These are phyloP conservation scores for Chrysosporium keratinophilum DNA, from an alignment of 2,329 filamentous ascomycete species.

Conservation along the genomic window DNA sequence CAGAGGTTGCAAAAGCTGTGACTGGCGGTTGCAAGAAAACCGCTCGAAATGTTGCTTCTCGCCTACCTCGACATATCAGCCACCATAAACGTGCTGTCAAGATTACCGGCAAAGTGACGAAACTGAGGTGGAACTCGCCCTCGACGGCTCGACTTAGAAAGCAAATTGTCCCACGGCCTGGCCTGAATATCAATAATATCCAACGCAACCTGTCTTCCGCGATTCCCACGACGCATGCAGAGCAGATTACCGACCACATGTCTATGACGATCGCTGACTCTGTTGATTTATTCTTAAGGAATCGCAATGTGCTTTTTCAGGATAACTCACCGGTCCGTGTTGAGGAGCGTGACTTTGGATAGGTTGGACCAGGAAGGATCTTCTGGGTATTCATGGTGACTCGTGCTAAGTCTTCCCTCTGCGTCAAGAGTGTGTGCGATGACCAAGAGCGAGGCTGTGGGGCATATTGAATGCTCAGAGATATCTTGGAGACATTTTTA, in stretches of 20 bases:
- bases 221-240: not conserved
- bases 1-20: constrained; percentile 22
- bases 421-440: not conserved
- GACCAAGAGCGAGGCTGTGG: not conserved
- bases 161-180: not conserved
- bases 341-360: not conserved
- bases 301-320: not conserved
- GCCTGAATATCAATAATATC: not conserved
- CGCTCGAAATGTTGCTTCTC: constrained; percentile 7
- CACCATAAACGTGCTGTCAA: not conserved
- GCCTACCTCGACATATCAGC: not conserved
- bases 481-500: constrained; percentile 2
- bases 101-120: not conserved
- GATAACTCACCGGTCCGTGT: not conserved
- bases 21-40: constrained; percentile 16
- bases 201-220: not conserved
- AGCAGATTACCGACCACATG: not conserved
- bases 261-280: not conserved
- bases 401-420: not conserved
- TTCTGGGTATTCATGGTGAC: not conserved
- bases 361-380: not conserved
- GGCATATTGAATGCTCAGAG: not conserved
- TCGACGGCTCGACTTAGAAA: not conserved
- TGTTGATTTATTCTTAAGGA: not conserved
- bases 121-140: not conserved